Evolutionary conservation across 2,329 filamentous ascomycete species (phyloP), one percentile per base, ranked within the genome.

Genomic region (Nigrospora osmanthi): DNA sequence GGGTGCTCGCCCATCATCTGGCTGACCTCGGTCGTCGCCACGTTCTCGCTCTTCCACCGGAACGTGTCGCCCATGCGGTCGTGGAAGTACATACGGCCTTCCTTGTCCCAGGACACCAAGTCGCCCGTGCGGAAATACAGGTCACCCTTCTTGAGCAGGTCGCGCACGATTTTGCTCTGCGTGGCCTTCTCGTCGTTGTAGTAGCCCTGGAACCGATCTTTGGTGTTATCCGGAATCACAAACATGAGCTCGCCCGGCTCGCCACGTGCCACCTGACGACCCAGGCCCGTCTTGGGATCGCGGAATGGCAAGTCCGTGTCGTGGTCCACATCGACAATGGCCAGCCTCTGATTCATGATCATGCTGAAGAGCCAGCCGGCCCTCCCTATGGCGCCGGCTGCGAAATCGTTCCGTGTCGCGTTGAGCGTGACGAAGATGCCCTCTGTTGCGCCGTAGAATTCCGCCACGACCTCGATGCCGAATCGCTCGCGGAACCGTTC

Each of bases 51-150:
- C 68, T 93, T 88, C 85, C 85, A 89, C 40, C 85, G 78, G 67
- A 84, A 89, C 0, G 85, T 88, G 58, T 89, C 85, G 45, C 85
- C 85, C 49, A 89, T 83, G 40, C 85, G 81, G 64, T 95, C 89
- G 46, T 82, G 80, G 67, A 95, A 95, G 69, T 76, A 93, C 60
- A 82, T 77, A 3, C 82, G 72, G 6, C 88, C 87, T 46, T 93
- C 81, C 1, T 50, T 47, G 51, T 89, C 85, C 67, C 75, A 78
- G n/a, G 81, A 74, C 31, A 93, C 67, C 15, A 93, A 74, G 56
- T 95, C 89, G n/a, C 89, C 89, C 0, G 87, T 85, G 19, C 88
- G 80, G 71, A 89, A 94, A 72, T 81, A 95, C 0, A 80, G 83
- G 57, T 95, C 89, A 13, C 85, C 88, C 56, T 83, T 83, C 47